Base-by-base conservation (phyloP, 2,329 filamentous ascomycete genomes). In the Nothophoma quercina region DNA sequence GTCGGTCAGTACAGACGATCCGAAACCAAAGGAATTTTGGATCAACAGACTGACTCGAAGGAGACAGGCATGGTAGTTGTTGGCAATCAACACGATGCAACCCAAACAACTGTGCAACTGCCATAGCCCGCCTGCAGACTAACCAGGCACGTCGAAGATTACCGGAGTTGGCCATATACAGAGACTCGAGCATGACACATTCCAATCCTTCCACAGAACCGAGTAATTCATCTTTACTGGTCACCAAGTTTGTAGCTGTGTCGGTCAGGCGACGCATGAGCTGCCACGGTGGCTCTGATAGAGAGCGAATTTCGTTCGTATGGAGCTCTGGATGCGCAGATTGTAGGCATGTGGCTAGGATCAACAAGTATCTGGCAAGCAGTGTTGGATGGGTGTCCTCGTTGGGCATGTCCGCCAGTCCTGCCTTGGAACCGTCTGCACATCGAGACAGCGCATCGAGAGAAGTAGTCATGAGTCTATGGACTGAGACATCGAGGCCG, bases 131-230 rank as follows among this genome's bases (percentile, higher is more conserved):
- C 3, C 77, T 73, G 18, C 63, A 56, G 1, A 70, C 64, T 5
- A 76, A 33, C 77, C 76, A 80, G 0, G 70, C 67, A 4, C 69
- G 65, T 9, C 76, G 71, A n/a, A 79, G 65, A 42, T 76, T 77
- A 0, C 79, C 78, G 18, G 43, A 22, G 26, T 78, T 75, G 6
- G 55, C 54, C 5, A 79, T 62, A 51, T 70, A 80, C 6, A 73
- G 43, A 7, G 64, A 64, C 52, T 80, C 77, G 1, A 80, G 51
- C 29, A 80, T 67, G 15, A 80, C 60, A 51, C 75, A 78, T 9
- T 75, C 69, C 4, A 81, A 53, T 1, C 72, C 66, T 45, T 81
- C 78, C 1, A 79, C 46, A 1, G 63, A 72, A 10, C 59, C 59
- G 0, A 75, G 34, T 6, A 79, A 48, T 8, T 72, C 65, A 8